Base-by-base conservation (phyloP, 768 basidiomycete species). In the Calocera cornea region DNA sequence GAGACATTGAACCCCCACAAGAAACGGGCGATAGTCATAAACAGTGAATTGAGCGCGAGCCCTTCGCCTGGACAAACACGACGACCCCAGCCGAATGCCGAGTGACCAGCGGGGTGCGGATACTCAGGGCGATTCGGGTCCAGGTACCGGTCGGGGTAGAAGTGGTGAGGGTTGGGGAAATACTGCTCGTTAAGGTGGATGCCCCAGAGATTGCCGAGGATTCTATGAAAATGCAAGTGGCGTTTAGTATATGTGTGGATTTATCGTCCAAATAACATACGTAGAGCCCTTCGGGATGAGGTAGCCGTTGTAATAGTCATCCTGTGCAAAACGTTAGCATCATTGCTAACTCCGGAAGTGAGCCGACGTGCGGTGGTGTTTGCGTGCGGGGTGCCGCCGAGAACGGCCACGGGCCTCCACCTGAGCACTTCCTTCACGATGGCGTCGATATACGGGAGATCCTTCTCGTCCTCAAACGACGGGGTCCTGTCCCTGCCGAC, bases 231-330 rank as follows among this genome's bases (percentile, higher is more conserved):
- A 19, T 19, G 16, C 44, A 47, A n/a, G n/a, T 27, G 49, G 40
- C 44, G 7, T 8, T 60, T 33, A 60, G 54, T 27, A 60, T 24
- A 24, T 47, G 27, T 27, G 31, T 27, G 31, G 2, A 33, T 11
- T 8, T 2, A 27, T 60, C 14, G 31, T 29, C 14, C 31, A 10
- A 2, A 22, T 17, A 64, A 17, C 34, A 11, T n/a, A 71, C 70
- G 69, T 69, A 27, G 70, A 67, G 17, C 70, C 70, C 66, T 71
- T 71, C 16, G 70, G 70, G 22, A 71, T 71, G 64, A 71, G 69
- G 41, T 71, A 71, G 27, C 24, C 41, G 14, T 69, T 69, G 38
- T 69, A 69, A 7, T 69, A 24, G 22, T 69, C 65, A 3, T 65
- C 66, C 22, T 60, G 54, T 16, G 31, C 36, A 38, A 14, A 38